Evolutionary conservation across 2,329 filamentous ascomycete genomes (phyloP), one percentile per base, ranked within the genome.

Genomic region (Verticillium isaacii): DNA sequence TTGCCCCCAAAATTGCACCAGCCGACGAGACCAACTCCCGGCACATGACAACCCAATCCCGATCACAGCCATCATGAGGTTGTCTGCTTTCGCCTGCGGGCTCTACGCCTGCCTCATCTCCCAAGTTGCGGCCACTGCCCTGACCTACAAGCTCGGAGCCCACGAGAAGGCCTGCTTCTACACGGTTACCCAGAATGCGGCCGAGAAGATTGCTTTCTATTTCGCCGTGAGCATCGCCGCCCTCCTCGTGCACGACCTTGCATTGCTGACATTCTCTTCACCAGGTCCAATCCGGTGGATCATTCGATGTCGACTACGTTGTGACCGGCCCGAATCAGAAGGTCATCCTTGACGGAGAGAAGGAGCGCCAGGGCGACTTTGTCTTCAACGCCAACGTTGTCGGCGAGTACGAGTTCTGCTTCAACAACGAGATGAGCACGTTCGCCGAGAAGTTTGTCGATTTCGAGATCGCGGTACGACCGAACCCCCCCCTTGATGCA

Each of bases 161-260:
- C 91, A 96, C 80, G 95, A 98, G 82, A 93, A 91, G 78, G 92
- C 95, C 64, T 99, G 95, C 82, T 99, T 99, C 86, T 97, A 91
- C 76, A 86, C 91, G 62, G 81, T 87, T 68, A 89, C 94, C 61
- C 87, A 93, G 66, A 86, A 90, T 74, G 84, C 86, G 74, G 89
- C 89, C 69, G 87, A 91, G 71, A 99, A 99, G 85, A 83, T 99
- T 68, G 93, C 95, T 58, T 99, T 99, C 74, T 99, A 99, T 82
- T 99, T 99, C 79, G 96, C 95, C 64, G 95, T 99, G 81, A 68
- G 89, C 45, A 52, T 52, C 12, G 45, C n/a, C 45, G 17, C 19
- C 11, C 3, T 52, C 12, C 45, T 23, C 5, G 9, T 19, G 8
- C 45, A 23, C 19, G 8, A 12, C 45, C 79, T 52, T 41, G 58